Base-by-base conservation (phyloP, 1,139 yeast species). In the Pichia terricola region DNA sequence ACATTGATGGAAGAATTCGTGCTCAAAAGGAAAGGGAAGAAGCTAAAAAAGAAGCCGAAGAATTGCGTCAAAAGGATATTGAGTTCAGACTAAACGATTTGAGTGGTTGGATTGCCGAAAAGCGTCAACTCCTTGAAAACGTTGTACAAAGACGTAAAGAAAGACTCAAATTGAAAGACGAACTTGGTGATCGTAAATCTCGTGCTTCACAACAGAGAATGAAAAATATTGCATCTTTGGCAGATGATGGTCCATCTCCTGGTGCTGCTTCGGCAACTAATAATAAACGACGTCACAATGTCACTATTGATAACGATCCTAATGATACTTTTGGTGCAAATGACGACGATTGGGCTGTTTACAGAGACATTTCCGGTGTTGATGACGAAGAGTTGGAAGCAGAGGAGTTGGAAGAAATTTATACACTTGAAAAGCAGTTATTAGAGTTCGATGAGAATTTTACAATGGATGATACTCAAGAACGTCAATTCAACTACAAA, bases 251-350 rank as follows among this genome's bases (percentile, higher is more conserved):
- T 3, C 50, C 50, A 10, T 26, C 34, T 5, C 28, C 32, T 3
- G 22, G 16, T 25, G 25, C 45, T 16, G 32, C 22, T 31, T 66
- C 39, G 26, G 34, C 39, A 8, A 22, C 45, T 4, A 39, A 42
- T 9, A 72, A 82, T 57, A 73, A 78, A 48, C 70, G 82, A 52
- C 74, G 71, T 45, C 72, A 69, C 45, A 54, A 52, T 41, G 73
- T 80, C 0, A 77, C 88, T 1, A 83, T 84, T 39, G 96, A 86
- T 57, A 87, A 85, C 57, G 96, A 87, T 60, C 95, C 94, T 10
- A 88, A 81, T 57, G 97, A 89, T 63, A 87, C 89, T 0, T 91
- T 91, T 64, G 97, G 97, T 48, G 91, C 96, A 4, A 82, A 88
- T 57, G 98, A 91, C 59, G 95, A 85, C 45, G 98, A 91, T 61